Evolutionary conservation across 805 yeast genomes (phyloP), one percentile per base, ranked within the genome.

Genomic region (Candida sonorensis): DNA sequence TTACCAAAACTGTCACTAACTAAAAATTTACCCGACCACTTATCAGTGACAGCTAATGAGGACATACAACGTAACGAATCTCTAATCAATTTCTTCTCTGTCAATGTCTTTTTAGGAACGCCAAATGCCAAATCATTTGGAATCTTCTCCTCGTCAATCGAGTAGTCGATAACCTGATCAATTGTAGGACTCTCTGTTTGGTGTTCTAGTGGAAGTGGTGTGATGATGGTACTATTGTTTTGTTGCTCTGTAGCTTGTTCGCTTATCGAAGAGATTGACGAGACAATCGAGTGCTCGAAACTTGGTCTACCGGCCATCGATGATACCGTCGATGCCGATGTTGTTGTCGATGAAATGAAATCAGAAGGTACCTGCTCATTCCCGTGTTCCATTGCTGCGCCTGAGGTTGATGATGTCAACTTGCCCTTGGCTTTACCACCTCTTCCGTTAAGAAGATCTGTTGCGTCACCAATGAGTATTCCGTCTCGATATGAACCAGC

Each of bases 41-140:
- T 42, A 23, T 60, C 63, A 35, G 51, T 53, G 7, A 55, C 45
- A 2, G 47, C 17, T 31, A 60, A 35, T 7, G 59, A 50, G 1
- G 51, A 41, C 54, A 60, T 59, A 34, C 65, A 60, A 11, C 63
- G 33, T 5, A 60, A 41, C 5, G 59, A 46, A 36, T 60, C 63
- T 14, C 57, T 39, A 23, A 57, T 20, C 3, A 53, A 32, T 27
- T 53, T 55, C 18, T 53, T 42, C 7, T 46, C 38, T 3, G 54
- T 37, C 2, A 55, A 54, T 10, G 41, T 6, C 11, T 10, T 22
- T 10, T 22, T 22, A 7, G 23, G 23, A n/a, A 12, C 5, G 5
- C 7, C 6, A 5, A 8, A 12, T 10, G 23, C 11, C 11, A 19
- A 23, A 27, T 27, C 30, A 22, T 12, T 27, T 30, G 27, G 20